Evolutionary conservation across 257 asterid species (phyloP), one percentile per base, ranked within the genome.

Genomic region (Schizonepeta tenuifolia): DNA sequence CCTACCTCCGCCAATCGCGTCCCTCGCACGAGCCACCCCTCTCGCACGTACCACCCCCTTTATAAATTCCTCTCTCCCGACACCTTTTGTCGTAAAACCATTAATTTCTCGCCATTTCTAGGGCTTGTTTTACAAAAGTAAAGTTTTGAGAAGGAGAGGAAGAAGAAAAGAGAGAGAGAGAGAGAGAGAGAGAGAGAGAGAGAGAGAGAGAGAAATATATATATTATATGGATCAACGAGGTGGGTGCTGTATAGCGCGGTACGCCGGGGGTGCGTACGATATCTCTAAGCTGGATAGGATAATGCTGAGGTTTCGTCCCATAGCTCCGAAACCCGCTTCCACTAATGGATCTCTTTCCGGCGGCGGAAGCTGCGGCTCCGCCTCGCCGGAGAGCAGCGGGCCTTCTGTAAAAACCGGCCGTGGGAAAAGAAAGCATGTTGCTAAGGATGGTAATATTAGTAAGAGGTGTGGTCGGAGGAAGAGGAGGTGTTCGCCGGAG

Each of bases 261-360:
- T 91, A 83, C 67, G 77, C 80, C 14, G 80, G 88, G 13, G 81
- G 75, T 36, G 83, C 70, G 35, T 84, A 86, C 69, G 90, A 86
- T 57, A 43, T 69, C 81, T 83, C 92, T 0, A 87, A 81, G 38
- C 69, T 89, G 21, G 85, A 80, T 20, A 56, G 81, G 14, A 88
- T 92, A 82, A 88, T 92, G 96, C 79, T 85, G 4, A 72, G 74
- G 60, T 92, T 77, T 70, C 88, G 98, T 35, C 98, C 96, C 0
- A 89, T 92, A 17, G 98, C 98, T 0, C 98, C 98, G 0, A 92
- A 89, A 51, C 98, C 98, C 1, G 61, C 81, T 46, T 74, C 81
- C 2, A 7, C 65, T 0, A 49, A 46, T 8, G 82, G 84, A 8
- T 61, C 85, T 0, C 38, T 66, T 11, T 75, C 84, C 6, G 65